A percentile compares a stretch with the other conserved stretches of the same genome.
Evolutionary conservation across 495 filamentous ascomycete species (phyloP).

Genomic region (Aspergillus ostianus): DNA sequence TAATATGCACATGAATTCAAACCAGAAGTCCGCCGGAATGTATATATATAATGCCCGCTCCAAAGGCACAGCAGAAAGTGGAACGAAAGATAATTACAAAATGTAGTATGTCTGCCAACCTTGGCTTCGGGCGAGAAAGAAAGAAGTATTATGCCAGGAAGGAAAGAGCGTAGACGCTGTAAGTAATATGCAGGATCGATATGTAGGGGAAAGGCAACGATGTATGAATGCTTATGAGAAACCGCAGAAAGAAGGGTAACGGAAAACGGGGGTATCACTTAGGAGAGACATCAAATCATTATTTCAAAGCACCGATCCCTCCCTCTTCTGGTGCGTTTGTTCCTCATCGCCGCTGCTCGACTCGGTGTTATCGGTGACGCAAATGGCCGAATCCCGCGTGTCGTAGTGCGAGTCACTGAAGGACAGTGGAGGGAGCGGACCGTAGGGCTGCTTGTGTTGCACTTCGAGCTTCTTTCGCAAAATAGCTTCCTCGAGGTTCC

Average conservation of each 20-base stretch:
- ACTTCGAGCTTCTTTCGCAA: constrained; percentile 58
- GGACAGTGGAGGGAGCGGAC: constrained; percentile 42
- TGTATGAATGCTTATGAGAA: constrained; percentile 16
- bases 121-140: background rate
- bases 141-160: constrained; percentile 1
- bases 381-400: constrained; percentile 28
- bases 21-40: constrained; percentile 25
- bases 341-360: constrained; percentile 16
- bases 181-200: background rate
- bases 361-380: constrained; percentile 18
- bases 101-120: constrained; percentile 18
- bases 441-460: constrained; percentile 47
- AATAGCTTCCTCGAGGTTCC: constrained; percentile 65
- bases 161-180: background rate
- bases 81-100: constrained; percentile 31
- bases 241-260: constrained; percentile 8
- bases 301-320: constrained; percentile 19
- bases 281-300: constrained; percentile 23
- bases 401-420: constrained; percentile 28
- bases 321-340: constrained; percentile 16
- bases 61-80: constrained; percentile 9
- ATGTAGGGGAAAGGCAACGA: background rate
- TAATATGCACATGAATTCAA: constrained; percentile 28
- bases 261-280: constrained; percentile 24
- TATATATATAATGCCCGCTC: constrained; percentile 20